Percentiles rank a stretch among this genome's conserved stretches.
phyloP scores from a whole-genome alignment of 805 yeast genomes.

The Jamesozyma lodderae region DNA sequence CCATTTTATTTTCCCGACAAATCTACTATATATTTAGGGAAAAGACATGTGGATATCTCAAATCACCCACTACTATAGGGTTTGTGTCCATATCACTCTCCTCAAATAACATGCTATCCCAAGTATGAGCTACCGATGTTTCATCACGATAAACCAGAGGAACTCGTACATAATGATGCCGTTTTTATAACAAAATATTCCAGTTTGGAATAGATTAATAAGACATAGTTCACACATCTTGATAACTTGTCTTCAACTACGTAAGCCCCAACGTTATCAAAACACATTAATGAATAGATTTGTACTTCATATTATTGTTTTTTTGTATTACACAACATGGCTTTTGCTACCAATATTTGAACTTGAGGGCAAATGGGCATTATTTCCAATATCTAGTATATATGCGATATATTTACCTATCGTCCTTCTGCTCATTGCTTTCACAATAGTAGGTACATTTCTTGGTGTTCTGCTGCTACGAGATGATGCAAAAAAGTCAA shows the following conservation, averaged over 20 bases:
- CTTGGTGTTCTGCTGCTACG: slow-evolving; percentile 16
- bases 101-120: too few relatives aligned
- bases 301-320: slow-evolving; percentile 12
- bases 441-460: slow-evolving; percentile 23
- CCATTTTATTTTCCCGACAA: too few relatives aligned
- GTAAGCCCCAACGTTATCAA: background rate
- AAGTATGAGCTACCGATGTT: too few relatives aligned
- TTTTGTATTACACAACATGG: slow-evolving; percentile 26
- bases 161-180: too few relatives aligned
- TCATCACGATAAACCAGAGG: too few relatives aligned
- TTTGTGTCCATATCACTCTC: too few relatives aligned
- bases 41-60: too few relatives aligned
- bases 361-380: slow-evolving; percentile 5
- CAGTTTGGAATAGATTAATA: background rate
- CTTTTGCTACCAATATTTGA: slow-evolving; percentile 27
- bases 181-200: background rate
- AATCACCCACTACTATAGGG: too few relatives aligned
- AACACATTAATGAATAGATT: slow-evolving; percentile 20
- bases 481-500: slow-evolving; percentile 4
- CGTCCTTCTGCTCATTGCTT: slow-evolving; percentile 19
- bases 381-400: slow-evolving; percentile 26
- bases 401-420: slow-evolving; percentile 28
- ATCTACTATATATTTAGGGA: too few relatives aligned
- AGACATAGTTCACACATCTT: background rate
- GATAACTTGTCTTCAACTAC: background rate